phyloP scores from a whole-genome alignment of 2,329 filamentous ascomycete species.

The Bretziella fagacearum region DNA sequence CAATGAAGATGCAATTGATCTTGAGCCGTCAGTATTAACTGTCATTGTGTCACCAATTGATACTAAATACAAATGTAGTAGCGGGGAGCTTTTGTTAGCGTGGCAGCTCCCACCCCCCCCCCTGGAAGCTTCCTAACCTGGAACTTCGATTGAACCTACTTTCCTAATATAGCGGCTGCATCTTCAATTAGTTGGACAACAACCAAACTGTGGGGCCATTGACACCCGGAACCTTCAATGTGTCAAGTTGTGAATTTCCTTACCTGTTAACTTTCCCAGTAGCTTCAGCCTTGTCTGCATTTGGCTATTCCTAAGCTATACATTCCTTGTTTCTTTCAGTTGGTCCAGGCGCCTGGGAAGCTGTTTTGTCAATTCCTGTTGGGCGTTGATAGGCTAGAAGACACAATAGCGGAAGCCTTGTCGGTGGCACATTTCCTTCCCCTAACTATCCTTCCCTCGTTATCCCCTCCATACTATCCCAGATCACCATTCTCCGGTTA shows the following conservation, averaged over 20 bases:
- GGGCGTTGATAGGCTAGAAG: not conserved
- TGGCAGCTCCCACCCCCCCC: constrained; percentile 6
- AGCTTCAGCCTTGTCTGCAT: not conserved
- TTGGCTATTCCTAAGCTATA: not conserved
- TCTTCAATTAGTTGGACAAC: not conserved
- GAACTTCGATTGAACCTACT: not conserved
- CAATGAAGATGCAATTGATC: too few species aligned
- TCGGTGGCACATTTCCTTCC: not conserved
- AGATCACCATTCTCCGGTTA: not conserved
- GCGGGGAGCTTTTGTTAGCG: constrained; percentile 7
- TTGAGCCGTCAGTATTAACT: too few species aligned
- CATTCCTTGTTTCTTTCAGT: too few species aligned
- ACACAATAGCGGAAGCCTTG: not conserved
- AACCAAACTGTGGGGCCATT: not conserved
- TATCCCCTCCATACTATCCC: not conserved
- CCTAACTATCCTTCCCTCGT: constrained; percentile 3
- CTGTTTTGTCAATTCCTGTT: not conserved
- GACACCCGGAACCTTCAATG: not conserved
- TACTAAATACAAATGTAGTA: not conserved
- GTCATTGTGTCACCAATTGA: too few species aligned
- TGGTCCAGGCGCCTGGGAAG: not conserved
- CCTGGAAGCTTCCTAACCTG: not conserved
- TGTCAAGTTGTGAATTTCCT: not conserved
- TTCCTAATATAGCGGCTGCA: not conserved
- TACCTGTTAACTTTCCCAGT: not conserved